Base-by-base conservation (phyloP, 139 green algal genomes). In the Chlorella sp. region DNA sequence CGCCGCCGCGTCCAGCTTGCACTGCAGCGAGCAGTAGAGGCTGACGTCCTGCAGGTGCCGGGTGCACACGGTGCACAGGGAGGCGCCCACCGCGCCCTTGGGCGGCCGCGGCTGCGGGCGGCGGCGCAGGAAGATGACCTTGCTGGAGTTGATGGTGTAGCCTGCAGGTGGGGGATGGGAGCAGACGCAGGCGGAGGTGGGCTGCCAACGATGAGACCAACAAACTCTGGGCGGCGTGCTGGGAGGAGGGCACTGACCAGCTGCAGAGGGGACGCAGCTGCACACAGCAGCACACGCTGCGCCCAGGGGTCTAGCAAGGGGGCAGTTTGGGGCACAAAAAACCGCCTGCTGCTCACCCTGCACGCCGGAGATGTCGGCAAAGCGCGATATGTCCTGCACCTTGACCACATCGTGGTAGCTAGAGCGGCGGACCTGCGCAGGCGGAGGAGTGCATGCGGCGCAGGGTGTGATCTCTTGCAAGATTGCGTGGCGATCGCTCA, bases 371-470 rank as follows among this genome's bases (percentile, higher is more conserved):
- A 94, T 87, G 81, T 98, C 93, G 19, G 86, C 62, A 40, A 92
- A 60, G 5, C 70, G 36, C 11, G 69, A 73, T 40, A 98, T 84
- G 76, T 98, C 95, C 9, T 81, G 75, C 40, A 94, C 85, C 64
- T 94, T 94, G 46, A 98, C 93, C 3, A 96, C 95, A 74, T 98
- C 94, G 54, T 98, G 94, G 87, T 98, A 98, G 17, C 91, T 94
- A 84, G 76, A 89, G 64, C 92, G 92, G 22, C 92, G 89, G 5
- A 95, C 88, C 89, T 95, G 92, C 38, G 86, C 48, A 65, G 24
- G 34, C 24, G 56, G 2, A 24, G 14, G 51, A 20, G 51, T 16
- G 51, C 51, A 60, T 7, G 46, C 11, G 46, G 46, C 11, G 11
- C 7, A n/a, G n/a, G n/a, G n/a, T n/a, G n/a, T n/a, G n/a, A n/a